Conservation (phyloP, 352 stramenopile genomes). For the Pythium rishiriense region DNA sequence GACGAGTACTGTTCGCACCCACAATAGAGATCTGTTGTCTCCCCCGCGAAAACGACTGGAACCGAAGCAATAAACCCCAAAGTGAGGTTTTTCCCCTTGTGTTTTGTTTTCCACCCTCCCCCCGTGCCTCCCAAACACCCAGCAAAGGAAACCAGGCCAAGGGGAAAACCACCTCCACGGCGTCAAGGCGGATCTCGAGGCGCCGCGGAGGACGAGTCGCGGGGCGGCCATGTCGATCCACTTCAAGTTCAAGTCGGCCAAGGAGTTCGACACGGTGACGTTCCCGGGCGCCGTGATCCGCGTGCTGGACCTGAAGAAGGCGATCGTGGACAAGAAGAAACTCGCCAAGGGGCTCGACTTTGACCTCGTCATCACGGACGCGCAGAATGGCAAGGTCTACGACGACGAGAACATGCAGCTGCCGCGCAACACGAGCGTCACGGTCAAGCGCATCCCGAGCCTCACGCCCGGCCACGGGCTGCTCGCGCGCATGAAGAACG, state of each 20-base stretch:
- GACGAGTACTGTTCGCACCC: not conserved
- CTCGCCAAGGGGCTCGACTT: constrained; percentile 92
- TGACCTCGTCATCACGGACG: constrained; percentile 91
- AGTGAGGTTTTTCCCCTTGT: constrained; percentile 7
- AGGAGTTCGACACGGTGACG: constrained; percentile 88
- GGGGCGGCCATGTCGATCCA: constrained; percentile 81
- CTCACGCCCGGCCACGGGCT: constrained; percentile 69
- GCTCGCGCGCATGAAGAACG: constrained; percentile 85
- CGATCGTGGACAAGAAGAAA: constrained; percentile 93
- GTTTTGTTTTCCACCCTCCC: not conserved
- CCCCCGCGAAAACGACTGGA: constrained; percentile 21
- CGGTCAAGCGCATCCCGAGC: constrained; percentile 90
- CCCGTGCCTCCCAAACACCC: not conserved
- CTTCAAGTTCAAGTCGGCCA: constrained; percentile 91
- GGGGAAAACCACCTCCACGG: not conserved
- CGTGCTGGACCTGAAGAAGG: constrained; percentile 91
- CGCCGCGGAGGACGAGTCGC: not conserved
- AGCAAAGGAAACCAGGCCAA: not conserved
- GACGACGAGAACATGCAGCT: constrained; percentile 90
- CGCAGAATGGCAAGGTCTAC: constrained; percentile 91
- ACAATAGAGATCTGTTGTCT: constrained; percentile 3
- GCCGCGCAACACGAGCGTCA: constrained; percentile 90
- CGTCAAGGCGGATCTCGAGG: too few relatives aligned
- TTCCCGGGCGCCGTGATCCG: constrained; percentile 85
- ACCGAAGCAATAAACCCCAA: constrained; percentile 6